A percentile compares a stretch with the other conserved stretches of the same genome.
These are phyloP conservation scores for Saturnispora hagleri DNA, from an alignment of 805 yeast species.

Conservation along the genomic window DNA sequence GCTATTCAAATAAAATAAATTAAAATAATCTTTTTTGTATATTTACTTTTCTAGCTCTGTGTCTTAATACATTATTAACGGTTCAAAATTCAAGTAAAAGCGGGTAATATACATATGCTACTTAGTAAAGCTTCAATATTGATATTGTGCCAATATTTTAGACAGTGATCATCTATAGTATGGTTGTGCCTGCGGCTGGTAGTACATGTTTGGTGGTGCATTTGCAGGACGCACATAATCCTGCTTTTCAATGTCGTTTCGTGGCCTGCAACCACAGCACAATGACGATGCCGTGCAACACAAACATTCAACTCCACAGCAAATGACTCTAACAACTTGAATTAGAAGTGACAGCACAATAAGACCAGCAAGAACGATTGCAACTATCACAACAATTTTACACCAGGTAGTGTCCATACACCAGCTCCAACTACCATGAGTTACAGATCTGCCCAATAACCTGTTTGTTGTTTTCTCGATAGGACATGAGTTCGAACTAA, in stretches of 20 bases:
- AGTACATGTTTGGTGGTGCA: constrained; percentile 26
- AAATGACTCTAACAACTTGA: constrained; percentile 45
- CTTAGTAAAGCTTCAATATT: neutral
- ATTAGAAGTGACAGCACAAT: constrained; percentile 48
- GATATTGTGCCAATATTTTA: neutral
- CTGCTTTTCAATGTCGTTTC: constrained; percentile 2
- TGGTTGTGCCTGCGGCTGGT: constrained; percentile 17
- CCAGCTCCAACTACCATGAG: constrained; percentile 46
- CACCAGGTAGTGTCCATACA: constrained; percentile 75
- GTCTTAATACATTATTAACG: constrained; percentile 3
- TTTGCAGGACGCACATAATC: neutral
- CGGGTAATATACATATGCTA: neutral
- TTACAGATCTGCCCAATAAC: neutral
- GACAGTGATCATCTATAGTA: constrained; percentile 11
- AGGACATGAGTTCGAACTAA: neutral
- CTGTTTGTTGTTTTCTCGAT: neutral
- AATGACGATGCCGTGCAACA: constrained; percentile 51
- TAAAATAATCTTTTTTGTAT: neutral
- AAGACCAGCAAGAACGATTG: constrained; percentile 50
- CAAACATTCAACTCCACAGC: constrained; percentile 40
- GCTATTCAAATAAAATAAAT: neutral
- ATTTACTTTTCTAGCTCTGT: constrained; percentile 4
- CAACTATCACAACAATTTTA: constrained; percentile 68
- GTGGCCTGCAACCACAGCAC: constrained; percentile 34
- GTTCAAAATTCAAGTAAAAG: neutral